Evolutionary conservation across 495 filamentous ascomycete genomes (phyloP), one percentile per base, ranked within the genome.

Genomic region (Xylaria flabelliformis): DNA sequence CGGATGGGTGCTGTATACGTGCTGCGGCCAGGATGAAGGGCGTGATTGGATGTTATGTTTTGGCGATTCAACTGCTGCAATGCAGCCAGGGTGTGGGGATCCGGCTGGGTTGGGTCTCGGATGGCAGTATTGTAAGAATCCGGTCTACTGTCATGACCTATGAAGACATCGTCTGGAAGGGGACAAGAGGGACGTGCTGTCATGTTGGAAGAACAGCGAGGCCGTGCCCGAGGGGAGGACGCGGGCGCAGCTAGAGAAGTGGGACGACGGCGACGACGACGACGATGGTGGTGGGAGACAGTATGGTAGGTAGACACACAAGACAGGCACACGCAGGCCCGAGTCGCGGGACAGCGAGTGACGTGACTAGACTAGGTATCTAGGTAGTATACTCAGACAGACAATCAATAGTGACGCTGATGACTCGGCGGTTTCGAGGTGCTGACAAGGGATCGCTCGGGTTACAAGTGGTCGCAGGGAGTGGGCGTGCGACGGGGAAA

Each of bases 61-160:
- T 70, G 70, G 51, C 72, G 77, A 69, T 79, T 79, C 42, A 79
- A 61, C 68, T 76, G 69, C 53, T 79, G 74, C 10, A 74, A 50
- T 56, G 65, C 70, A 46, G 72, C 77, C 62, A 79, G 67, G 55
- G 74, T 19, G 32, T 74, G 72, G 29, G 74, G 62, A 41, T 62
- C 71, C 12, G 55, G 17, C 21, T 73, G 53, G 66, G 64, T 66
- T 32, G 69, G 70, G 72, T 42, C 44, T 56, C 53, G 51, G 55
- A 69, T 29, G 44, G 65, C 44, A 26, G n/a, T 15, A 5, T 44
- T 13, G 61, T 71, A 51, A 8, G 71, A 71, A 46, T 66, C 68
- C 12, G 75, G 59, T 62, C 55, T 36, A 41, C 44, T 58, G 58
- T 73, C 32, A 74, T 73, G 74, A 41, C 72, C 69, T 63, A 64